Conservation (phyloP, 441 rosid genomes). For the Omphalea diandra region DNA sequence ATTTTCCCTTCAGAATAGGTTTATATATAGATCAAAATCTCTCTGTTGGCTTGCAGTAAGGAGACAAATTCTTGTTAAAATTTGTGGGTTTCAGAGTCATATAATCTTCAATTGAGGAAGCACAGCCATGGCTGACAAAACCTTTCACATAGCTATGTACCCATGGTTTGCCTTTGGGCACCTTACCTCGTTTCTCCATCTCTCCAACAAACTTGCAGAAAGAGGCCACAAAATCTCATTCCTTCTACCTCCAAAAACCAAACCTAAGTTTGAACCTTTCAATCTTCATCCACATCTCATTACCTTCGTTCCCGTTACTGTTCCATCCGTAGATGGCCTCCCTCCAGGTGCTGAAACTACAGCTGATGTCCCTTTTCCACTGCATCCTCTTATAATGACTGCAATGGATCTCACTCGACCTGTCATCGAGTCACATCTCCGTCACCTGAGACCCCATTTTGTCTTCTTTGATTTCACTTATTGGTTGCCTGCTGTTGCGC, state of each 20-base stretch:
- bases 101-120: background rate
- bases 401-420: conserved; percentile 45
- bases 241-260: conserved; percentile 33
- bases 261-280: conserved; percentile 28
- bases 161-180: conserved; percentile 62
- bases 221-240: conserved; percentile 49
- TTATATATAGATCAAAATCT: too few relatives aligned
- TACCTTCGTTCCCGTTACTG: conserved; percentile 40
- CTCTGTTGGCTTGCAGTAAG: too few relatives aligned
- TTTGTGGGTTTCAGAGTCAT: background rate
- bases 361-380: conserved; percentile 31
- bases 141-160: conserved; percentile 40
- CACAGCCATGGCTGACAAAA: background rate
- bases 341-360: conserved; percentile 45
- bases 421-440: conserved; percentile 24
- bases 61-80: too few relatives aligned
- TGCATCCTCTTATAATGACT: conserved; percentile 30
- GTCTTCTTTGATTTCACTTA: conserved; percentile 42
- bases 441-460: conserved; percentile 32
- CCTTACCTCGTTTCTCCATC: conserved; percentile 37
- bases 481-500: conserved; percentile 37
- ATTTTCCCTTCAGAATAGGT: too few relatives aligned
- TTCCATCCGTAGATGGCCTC: conserved; percentile 61
- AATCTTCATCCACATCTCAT: conserved; percentile 48
- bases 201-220: conserved; percentile 48